Base-by-base conservation (phyloP, 768 basidiomycete species). In the Russula sp. region DNA sequence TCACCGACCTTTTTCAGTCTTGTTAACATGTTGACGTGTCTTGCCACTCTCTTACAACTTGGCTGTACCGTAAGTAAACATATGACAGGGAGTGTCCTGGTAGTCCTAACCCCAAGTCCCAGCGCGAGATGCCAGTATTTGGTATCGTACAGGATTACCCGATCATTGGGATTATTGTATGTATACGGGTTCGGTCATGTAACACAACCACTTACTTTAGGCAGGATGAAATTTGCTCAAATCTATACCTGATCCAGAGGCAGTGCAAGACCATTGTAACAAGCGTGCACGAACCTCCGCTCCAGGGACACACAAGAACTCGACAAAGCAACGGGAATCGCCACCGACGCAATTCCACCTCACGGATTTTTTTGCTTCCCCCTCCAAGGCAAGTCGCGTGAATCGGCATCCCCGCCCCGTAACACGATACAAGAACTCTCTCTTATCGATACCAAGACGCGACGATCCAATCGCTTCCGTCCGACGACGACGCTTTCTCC, bases 61-160 rank as follows among this genome's bases (percentile, higher is more conserved):
- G 84, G 84, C 1, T 76, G 78, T 61, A 84, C 83, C 62, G 89
- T 89, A 71, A 70, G 73, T 58, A 22, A n/a, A 3, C n/a, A 28
- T 57, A n/a, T 20, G 3, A 30, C 32, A 9, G 11, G 11, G 5
- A 1, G 1, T 26, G 42, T 0, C 65, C 65, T 22, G 24, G 7
- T 24, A 7, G 11, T 32, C 6, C 68, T 52, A 59, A 69, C 7
- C 14, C 13, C 7, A 59, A 36, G 10, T 44, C 64, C 56, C 62
- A 92, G 88, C 84, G 93, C 9, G 94, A 96, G 75, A 79, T 94
- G 58, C 91, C 90, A 4, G 87, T 95, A 2, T 90, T 94, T 66
- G 89, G 90, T 0, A 79, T 91, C 61, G 73, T 92, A 5, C 80
- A 88, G 28, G 82, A 75, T 28, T 77, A 86, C 59, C 75, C 89